Percentiles rank a stretch among this genome's conserved stretches.
Evolutionary conservation across 1,284 basidiomycete species (phyloP).

Genomic region (Tetrapyrgos nigripes): DNA sequence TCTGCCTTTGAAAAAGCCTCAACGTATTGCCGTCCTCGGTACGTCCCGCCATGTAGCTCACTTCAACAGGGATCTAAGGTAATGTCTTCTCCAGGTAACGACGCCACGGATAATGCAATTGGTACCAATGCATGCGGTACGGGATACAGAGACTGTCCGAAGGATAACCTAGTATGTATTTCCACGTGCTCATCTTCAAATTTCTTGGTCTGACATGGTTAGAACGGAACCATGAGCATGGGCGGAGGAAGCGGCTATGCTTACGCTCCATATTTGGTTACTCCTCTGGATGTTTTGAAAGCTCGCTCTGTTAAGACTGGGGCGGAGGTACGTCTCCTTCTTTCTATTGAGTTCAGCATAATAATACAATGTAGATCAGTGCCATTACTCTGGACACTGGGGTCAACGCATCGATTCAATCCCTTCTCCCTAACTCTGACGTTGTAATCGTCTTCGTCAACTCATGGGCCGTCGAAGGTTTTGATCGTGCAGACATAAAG

Average conservation of each 20-base stretch:
- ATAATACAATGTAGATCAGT: constrained; percentile 6
- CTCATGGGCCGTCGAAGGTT: constrained; percentile 16
- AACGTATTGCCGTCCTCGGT: constrained; percentile 11
- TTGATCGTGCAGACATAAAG: constrained; percentile 14
- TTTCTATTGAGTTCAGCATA: background rate
- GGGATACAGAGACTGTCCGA: background rate
- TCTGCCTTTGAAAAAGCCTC: constrained; percentile 14
- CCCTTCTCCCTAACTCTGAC: constrained; percentile 8
- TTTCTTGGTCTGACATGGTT: background rate
- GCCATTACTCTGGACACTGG: background rate
- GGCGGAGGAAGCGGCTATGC: constrained; percentile 20
- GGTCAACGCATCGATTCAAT: background rate
- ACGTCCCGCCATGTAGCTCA: too few relatives aligned
- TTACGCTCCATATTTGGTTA: constrained; percentile 21
- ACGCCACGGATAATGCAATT: constrained; percentile 7
- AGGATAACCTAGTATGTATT: constrained; percentile 2
- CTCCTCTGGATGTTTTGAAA: constrained; percentile 22
- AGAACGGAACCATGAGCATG: constrained; percentile 21
- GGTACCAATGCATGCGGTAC: constrained; percentile 8
- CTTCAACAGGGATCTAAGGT: background rate
- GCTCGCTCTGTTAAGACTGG: constrained; percentile 12
- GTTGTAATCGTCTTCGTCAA: constrained; percentile 19
- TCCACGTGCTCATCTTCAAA: background rate
- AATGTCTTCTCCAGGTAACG: background rate
- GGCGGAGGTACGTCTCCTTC: constrained; percentile 15